Evolutionary conservation across 257 asterid genomes (phyloP), one percentile per base, ranked within the genome.

Genomic region (Ligustrum vulgare): DNA sequence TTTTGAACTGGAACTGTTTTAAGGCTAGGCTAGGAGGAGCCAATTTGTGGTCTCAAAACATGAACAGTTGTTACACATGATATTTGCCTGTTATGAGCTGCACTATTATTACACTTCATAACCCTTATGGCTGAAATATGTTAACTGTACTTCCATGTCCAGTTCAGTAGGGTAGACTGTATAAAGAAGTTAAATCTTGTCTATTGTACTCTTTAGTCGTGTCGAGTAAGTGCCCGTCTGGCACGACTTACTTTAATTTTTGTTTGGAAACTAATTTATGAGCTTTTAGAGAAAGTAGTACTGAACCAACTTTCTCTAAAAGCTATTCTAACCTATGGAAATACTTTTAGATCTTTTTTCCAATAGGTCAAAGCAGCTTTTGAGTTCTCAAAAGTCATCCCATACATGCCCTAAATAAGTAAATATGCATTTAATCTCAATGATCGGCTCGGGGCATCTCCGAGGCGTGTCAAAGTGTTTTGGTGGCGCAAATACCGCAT

Each of bases 41-140:
- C 67, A 56, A 22, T 63, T 64, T 56, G 77, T 70, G 70, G 45
- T 45, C 54, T 58, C n/a, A 60, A 54, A 6, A 56, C 39, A 6
- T 31, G 10, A 78, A 73, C 74, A 32, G 54, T 67, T 56, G 78
- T 41, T 73, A 34, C 82, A 74, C 74, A 69, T 62, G n/a, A 56
- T 45, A n/a, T 35, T 22, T 60, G 56, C 67, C 22, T 67, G 58
- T 72, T 56, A 67, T 18, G n/a, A 8, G 47, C 45, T 66, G 8
- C 32, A 51, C 37, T 16, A 8, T 64, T 28, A 28, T 16, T 31
- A 43, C 37, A 16, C 35, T 66, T 49, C 22, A 8, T 47, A 41
- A 37, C 69, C 34, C 62, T 45, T 47, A 3, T 71, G 33, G 72
- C 43, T 72, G 51, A 60, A 10, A 60, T 0, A 15, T 2, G 13